Evolutionary conservation across 345 rosid species (phyloP).

Genomic region (Cardamine occulta): DNA sequence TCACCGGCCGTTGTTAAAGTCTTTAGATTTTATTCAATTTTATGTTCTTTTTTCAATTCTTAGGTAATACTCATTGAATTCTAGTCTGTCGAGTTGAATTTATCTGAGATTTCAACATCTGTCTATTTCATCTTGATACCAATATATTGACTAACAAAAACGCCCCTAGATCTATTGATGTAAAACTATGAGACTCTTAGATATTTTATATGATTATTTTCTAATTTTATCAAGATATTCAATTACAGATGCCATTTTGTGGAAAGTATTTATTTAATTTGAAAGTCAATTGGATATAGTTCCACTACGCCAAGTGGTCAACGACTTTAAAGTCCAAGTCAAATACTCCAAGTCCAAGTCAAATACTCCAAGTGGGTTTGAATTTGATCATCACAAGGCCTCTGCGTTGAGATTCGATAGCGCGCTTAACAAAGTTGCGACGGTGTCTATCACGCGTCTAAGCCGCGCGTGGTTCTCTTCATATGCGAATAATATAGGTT

Average conservation of each 20-base stretch:
- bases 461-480: neutral
- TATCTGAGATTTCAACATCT: neutral
- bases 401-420: neutral
- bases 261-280: neutral
- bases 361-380: slow-evolving; percentile 15
- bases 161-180: neutral
- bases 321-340: slow-evolving; percentile 32
- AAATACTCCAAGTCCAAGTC: neutral
- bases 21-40: slow-evolving; percentile 7
- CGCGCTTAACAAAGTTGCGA: slow-evolving; percentile 3
- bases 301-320: slow-evolving; percentile 17
- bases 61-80: slow-evolving; percentile 35
- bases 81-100: slow-evolving; percentile 11
- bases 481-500: neutral
- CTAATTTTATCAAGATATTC: neutral
- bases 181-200: neutral
- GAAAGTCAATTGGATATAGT: slow-evolving; percentile 17
- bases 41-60: neutral
- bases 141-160: neutral
- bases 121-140: slow-evolving; percentile 7
- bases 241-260: neutral
- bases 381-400: neutral
- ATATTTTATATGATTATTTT: neutral
- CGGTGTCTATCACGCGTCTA: slow-evolving; percentile 20
- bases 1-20: slow-evolving; percentile 34